phyloP scores from a whole-genome alignment of 148 eudicot species.

The Dianthus caryophyllus region DNA sequence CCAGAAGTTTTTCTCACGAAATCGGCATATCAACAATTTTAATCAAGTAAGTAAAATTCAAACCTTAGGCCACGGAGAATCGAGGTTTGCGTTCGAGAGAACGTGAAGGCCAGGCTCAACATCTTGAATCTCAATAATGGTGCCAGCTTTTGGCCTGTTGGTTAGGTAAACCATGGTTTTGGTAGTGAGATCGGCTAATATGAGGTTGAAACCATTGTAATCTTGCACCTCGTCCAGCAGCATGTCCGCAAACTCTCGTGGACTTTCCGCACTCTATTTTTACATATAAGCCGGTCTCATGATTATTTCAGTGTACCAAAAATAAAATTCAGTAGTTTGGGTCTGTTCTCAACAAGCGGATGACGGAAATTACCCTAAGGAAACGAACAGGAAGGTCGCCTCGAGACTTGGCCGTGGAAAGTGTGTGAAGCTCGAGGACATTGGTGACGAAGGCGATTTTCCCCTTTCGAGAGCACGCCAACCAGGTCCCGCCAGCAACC shows the following conservation, averaged over 20 bases:
- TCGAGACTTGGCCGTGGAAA: conserved; percentile 55
- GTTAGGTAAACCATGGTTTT: conserved; percentile 61
- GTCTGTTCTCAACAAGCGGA: neutral
- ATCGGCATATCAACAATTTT: neutral
- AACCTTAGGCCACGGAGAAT: conserved; percentile 79
- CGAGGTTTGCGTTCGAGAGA: conserved; percentile 57
- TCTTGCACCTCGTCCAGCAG: conserved; percentile 46
- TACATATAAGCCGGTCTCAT: neutral
- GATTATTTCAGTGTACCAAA: no score
- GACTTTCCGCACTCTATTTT: conserved; percentile 49
- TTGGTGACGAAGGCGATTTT: conserved; percentile 68
- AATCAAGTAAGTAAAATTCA: neutral
- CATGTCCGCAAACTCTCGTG: conserved; percentile 53
- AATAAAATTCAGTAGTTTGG: no score
- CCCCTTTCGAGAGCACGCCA: conserved; percentile 54
- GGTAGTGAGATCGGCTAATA: conserved; percentile 49
- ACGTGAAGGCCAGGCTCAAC: conserved; percentile 66
- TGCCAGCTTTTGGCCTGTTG: conserved; percentile 53
- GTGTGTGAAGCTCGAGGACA: conserved; percentile 56
- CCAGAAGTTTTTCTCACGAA: neutral
- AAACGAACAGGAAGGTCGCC: conserved; percentile 66
- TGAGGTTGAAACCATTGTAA: conserved; percentile 66
- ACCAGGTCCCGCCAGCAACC: conserved; percentile 75
- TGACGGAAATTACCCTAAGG: conserved; percentile 35
- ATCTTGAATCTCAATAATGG: conserved; percentile 31